A percentile compares a stretch with the other conserved stretches of the same genome.
These are phyloP conservation scores for Coemansia sp. DNA, from an alignment of 192 early-diverging fungal species.

Conservation along the genomic window DNA sequence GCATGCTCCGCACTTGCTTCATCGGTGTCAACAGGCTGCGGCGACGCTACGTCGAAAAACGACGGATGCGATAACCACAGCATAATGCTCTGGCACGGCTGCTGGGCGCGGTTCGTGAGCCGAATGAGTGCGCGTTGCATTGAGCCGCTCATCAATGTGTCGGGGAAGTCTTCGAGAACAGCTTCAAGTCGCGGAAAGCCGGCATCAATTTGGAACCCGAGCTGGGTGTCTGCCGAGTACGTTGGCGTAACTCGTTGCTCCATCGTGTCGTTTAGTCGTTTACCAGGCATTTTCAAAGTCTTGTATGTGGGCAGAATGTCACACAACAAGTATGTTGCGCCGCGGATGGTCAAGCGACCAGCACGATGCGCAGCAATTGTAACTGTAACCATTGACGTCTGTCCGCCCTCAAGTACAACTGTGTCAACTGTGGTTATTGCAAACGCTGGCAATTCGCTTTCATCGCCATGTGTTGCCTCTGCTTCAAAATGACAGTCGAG, in stretches of 20 bases:
- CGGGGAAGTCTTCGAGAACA: conserved; percentile 73
- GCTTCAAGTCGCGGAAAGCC: conserved; percentile 85
- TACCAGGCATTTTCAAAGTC: conserved; percentile 65
- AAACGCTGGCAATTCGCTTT: not conserved
- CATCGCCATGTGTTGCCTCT: not conserved
- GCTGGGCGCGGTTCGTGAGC: conserved; percentile 80
- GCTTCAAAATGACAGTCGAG: conserved; percentile 34
- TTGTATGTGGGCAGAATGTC: conserved; percentile 72
- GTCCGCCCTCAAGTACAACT: conserved; percentile 40
- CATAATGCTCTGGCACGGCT: conserved; percentile 66
- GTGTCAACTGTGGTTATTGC: conserved; percentile 26
- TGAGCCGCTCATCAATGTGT: conserved; percentile 78
- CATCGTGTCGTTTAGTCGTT: conserved; percentile 73
- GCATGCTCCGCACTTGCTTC: not conserved
- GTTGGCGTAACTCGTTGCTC: conserved; percentile 59
- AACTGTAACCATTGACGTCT: conserved; percentile 40
- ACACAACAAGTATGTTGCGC: conserved; percentile 76
- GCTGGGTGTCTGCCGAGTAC: conserved; percentile 69
- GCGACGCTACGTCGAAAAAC: conserved; percentile 63
- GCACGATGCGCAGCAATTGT: conserved; percentile 22
- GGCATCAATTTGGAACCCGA: conserved; percentile 73
- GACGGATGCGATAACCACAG: conserved; percentile 84
- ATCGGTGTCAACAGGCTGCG: conserved; percentile 5
- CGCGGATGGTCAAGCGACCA: conserved; percentile 70
- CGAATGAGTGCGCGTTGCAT: conserved; percentile 70